Evolutionary conservation across 1,139 yeast species (phyloP), one percentile per base, ranked within the genome.

Genomic region (Geotrichum citri-aurantii): DNA sequence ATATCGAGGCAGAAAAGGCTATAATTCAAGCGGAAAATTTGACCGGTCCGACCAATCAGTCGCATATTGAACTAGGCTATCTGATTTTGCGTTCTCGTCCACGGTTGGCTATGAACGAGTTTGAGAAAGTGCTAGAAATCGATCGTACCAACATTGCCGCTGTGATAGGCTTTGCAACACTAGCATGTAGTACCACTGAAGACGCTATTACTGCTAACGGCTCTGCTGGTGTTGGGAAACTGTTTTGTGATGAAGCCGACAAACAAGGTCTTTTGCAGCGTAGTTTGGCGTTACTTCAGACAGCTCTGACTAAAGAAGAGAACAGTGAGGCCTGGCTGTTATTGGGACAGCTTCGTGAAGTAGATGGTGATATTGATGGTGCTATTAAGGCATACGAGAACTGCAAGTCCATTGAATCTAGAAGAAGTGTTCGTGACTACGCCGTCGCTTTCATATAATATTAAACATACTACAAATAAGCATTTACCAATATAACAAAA

Each of bases 321-420:
- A 33, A n/a, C 17, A 33, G 40, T 33, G 96, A 89, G 69, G 79
- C 86, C 12, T 88, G 95, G 90, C 85, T 82, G 79, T 79, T 81
- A 60, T 76, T 88, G 61, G 81, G 91, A 3, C 75, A 79, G 65
- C 78, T 87, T 42, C 86, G 86, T 69, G 92, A 85, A 65, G 73
- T 70, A 33, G 76, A 82, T 52, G 86, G 81, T 52, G 89, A 87
- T 66, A 76, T 75, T 60, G 73, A 77, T 1, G 75, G 80, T 58
- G 77, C 83, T 60, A 79, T 80, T 29, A 70, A 76, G 55, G 78
- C 87, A 37, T 75, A 88, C 63, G 82, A 91, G 85, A 80, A 76
- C 66, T 81, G 89, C 68, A 80, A 88, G 23, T 84, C 82, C 63
- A 76, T 86, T 63, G 92, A 87, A 66, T 88, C 85, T 65, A 68